Evolutionary conservation across 495 filamentous ascomycete species (phyloP).

Genomic region (Mytilinidion resinicola): DNA sequence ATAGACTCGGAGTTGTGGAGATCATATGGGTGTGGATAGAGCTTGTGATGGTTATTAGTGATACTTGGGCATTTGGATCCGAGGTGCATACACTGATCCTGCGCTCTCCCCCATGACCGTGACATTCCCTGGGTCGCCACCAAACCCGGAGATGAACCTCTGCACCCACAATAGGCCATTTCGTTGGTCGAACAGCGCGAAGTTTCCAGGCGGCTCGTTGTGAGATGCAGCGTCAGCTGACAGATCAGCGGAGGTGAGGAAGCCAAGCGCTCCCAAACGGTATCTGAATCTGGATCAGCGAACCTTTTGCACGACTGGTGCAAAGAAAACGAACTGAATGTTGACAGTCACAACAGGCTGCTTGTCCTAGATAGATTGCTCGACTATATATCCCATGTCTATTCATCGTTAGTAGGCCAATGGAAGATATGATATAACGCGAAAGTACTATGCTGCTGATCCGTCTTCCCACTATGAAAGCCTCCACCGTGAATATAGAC

Average conservation of each 20-base stretch:
- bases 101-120: conserved; percentile 16
- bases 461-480: conserved; percentile 12
- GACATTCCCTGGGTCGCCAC: conserved; percentile 2
- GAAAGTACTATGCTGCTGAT: conserved; percentile 3
- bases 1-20: conserved; percentile 3
- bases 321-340: background rate
- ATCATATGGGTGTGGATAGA: conserved; percentile 19
- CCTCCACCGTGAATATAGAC: conserved; percentile 21
- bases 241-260: background rate
- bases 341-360: conserved; percentile 10
- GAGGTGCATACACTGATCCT: conserved; percentile 1
- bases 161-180: conserved; percentile 18
- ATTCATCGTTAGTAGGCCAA: too few relatives aligned
- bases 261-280: conserved; percentile 16
- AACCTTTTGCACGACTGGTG: too few relatives aligned
- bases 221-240: too few relatives aligned
- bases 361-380: conserved; percentile 9
- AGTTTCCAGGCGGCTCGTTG: background rate
- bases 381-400: conserved; percentile 5
- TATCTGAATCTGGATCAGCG: background rate
- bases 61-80: too few relatives aligned
- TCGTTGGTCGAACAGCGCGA: conserved; percentile 12
- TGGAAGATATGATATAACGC: background rate
- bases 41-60: too few relatives aligned
- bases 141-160: conserved; percentile 15